Conservation (phyloP, 306 rosid genomes). For the Lupinus albus region DNA sequence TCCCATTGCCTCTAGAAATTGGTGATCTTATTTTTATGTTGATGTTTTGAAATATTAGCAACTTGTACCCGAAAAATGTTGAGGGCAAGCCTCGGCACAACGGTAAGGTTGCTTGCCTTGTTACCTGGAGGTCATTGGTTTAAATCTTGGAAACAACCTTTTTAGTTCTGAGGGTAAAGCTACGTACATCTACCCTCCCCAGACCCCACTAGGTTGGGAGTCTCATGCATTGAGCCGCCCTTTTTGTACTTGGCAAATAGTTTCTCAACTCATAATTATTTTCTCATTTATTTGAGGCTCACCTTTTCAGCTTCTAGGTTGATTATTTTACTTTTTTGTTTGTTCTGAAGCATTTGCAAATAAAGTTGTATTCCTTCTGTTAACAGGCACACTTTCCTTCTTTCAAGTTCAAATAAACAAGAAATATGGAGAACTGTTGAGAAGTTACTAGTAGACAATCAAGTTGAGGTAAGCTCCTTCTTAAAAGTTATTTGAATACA, state of each 20-base stretch:
- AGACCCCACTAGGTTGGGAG: too few species aligned
- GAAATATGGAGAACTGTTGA: constrained; percentile 89
- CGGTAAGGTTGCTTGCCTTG: too few species aligned
- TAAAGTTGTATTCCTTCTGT: constrained; percentile 32
- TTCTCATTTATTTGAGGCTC: constrained; percentile 29
- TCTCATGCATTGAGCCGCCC: too few species aligned
- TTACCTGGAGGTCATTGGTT: too few species aligned
- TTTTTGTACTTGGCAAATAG: background rate
- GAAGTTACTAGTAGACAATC: constrained; percentile 90
- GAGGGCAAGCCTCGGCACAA: too few species aligned
- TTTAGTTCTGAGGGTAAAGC: too few species aligned
- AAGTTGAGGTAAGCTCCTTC: constrained; percentile 85
- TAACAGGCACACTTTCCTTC: constrained; percentile 91
- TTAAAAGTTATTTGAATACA: constrained; percentile 5
- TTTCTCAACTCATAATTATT: constrained; percentile 27
- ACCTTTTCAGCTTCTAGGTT: constrained; percentile 25
- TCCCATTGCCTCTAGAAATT: too few species aligned
- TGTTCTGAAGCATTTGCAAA: constrained; percentile 31
- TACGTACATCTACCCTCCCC: too few species aligned
- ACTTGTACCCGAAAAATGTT: too few species aligned
- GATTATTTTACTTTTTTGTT: constrained; percentile 21
- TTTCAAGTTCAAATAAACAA: constrained; percentile 68
- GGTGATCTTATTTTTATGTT: constrained; percentile 18
- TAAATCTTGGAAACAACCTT: too few species aligned
- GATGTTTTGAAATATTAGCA: constrained; percentile 26